Evolutionary conservation across 2,329 filamentous ascomycete species (phyloP).

Genomic region (Fusarium xylarioides): DNA sequence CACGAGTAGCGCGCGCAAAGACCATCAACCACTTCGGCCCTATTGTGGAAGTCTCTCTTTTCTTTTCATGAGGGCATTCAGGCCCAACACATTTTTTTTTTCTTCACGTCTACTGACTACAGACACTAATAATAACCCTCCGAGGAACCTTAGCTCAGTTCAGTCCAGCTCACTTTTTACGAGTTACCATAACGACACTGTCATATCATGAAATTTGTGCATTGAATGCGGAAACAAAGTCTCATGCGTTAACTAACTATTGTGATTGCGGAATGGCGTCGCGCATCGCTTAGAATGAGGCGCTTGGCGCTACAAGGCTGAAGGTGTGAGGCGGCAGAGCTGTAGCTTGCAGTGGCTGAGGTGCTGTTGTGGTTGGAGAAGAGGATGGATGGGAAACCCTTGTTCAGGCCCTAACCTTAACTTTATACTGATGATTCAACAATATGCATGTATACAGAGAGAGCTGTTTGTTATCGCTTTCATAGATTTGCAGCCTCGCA

Average conservation of each 20-base stretch:
- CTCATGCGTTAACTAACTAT: not conserved
- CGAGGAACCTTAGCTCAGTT: not conserved
- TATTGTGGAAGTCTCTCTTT: conserved; percentile 15
- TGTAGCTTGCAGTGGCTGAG: not conserved
- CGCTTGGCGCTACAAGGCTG: conserved; percentile 9
- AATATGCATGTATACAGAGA: not conserved
- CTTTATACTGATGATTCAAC: not conserved
- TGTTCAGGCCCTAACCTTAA: conserved; percentile 24
- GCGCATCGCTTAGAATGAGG: not conserved
- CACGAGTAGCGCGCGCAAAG: conserved; percentile 10
- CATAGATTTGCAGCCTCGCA: not conserved
- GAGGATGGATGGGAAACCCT: conserved; percentile 1
- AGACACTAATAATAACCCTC: not conserved
- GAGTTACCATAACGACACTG: not conserved
- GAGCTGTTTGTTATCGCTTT: not conserved
- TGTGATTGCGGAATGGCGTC: not conserved
- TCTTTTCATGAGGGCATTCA: not conserved
- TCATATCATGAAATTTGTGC: not conserved
- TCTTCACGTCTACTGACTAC: not conserved
- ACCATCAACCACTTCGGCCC: conserved; percentile 24
- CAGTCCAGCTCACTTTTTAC: not conserved
- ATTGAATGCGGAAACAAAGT: not conserved
- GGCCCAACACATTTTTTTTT: not conserved
- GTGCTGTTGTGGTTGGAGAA: not conserved
- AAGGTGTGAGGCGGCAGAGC: not conserved